A percentile compares a stretch with the other conserved stretches of the same genome.
These are phyloP conservation scores for Actinomortierella ambigua DNA, from an alignment of 371 early-diverging fungal species.

Conservation along the genomic window DNA sequence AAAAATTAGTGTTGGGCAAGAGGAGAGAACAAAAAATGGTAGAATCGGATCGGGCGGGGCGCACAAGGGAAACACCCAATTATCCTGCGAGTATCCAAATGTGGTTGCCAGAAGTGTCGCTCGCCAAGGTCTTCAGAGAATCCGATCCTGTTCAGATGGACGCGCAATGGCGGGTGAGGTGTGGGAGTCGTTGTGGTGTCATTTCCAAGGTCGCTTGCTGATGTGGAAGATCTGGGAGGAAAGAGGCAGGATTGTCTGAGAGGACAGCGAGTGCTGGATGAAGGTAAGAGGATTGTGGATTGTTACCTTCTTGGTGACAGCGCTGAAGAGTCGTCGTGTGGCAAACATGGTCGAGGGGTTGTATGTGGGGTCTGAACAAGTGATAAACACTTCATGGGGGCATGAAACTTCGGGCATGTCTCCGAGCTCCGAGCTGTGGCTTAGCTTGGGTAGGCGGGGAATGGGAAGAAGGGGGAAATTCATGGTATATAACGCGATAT, in stretches of 20 bases:
- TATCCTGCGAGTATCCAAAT: too few species aligned
- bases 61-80: too few species aligned
- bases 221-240: too few species aligned
- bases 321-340: conserved; percentile 60
- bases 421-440: neutral
- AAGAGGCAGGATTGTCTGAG: too few species aligned
- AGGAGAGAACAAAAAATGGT: neutral
- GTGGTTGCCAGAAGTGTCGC: too few species aligned
- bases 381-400: neutral
- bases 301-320: conserved; percentile 57
- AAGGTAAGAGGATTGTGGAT: too few species aligned
- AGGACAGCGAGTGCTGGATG: too few species aligned
- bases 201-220: too few species aligned
- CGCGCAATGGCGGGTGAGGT: too few species aligned
- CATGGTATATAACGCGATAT: conserved; percentile 1
- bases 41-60: neutral
- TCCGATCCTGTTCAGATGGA: too few species aligned
- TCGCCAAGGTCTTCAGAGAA: too few species aligned
- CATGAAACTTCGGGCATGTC: neutral
- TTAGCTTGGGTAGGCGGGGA: neutral
- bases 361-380: neutral
- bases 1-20: neutral
- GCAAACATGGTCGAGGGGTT: conserved; percentile 51
- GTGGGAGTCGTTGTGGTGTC: too few species aligned
- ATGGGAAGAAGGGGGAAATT: neutral